Percentiles rank a stretch among this genome's conserved stretches.
Conservation (phyloP, 2,329 filamentous ascomycete genomes). For the Cercospora sp. region DNA sequence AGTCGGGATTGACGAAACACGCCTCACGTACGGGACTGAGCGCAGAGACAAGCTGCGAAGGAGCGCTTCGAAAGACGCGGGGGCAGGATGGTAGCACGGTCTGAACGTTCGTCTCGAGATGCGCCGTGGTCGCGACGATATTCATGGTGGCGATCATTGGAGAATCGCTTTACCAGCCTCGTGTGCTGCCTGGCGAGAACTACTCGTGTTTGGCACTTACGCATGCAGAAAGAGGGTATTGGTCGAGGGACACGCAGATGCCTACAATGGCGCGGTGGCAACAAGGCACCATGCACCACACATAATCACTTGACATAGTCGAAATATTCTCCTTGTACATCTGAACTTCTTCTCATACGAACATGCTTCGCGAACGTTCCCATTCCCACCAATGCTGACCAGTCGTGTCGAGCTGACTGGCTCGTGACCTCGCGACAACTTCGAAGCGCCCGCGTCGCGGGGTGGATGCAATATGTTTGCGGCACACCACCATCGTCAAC, state of each 20-base stretch:
- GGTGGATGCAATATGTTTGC: not conserved
- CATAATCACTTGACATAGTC: too few species aligned
- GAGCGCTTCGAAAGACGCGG: too few species aligned
- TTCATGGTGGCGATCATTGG: not conserved
- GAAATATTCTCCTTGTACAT: not conserved
- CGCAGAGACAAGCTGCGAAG: too few species aligned
- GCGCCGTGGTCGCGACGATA: too few species aligned
- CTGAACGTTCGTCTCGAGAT: too few species aligned
- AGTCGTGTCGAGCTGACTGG: not conserved
- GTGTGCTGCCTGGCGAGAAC: not conserved
- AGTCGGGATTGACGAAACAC: too few species aligned
- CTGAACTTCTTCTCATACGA: not conserved
- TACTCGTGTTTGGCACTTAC: not conserved
- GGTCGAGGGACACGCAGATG: slow-evolving; percentile 8
- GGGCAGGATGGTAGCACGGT: too few species aligned
- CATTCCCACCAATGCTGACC: not conserved
- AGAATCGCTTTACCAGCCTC: not conserved
- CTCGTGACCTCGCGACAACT: slow-evolving; percentile 11
- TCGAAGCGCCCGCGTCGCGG: not conserved
- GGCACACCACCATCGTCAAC: not conserved
- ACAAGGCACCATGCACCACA: not conserved
- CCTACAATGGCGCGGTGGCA: slow-evolving; percentile 11
- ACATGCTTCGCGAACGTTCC: not conserved
- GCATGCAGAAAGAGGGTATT: slow-evolving; percentile 11
- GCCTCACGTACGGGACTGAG: too few species aligned